A percentile compares a stretch with the other conserved stretches of the same genome.
phyloP scores from a whole-genome alignment of 2,329 filamentous ascomycete genomes.

The Metarhizium brunneum region DNA sequence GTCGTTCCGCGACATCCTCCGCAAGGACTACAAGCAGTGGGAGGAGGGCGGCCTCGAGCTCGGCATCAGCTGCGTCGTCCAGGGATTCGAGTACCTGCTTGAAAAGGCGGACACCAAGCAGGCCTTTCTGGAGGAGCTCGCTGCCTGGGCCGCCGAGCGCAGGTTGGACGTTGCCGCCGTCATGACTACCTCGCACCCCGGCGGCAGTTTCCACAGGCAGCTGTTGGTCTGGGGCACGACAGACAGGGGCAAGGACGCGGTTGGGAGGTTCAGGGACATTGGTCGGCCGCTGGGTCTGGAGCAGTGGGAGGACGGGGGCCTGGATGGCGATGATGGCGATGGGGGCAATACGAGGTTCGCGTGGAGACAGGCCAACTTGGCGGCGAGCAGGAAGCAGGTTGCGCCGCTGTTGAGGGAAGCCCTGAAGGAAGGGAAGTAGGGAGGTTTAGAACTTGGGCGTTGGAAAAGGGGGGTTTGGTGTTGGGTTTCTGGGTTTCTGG shows the following conservation, averaged over 20 bases:
- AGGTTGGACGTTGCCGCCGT: constrained; percentile 53
- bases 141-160: constrained; percentile 45
- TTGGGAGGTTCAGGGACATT: constrained; percentile 42
- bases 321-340: constrained; percentile 28
- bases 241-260: constrained; percentile 37
- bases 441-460: constrained; percentile 7
- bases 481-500: no score
- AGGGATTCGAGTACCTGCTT: constrained; percentile 51
- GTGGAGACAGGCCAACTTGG: constrained; percentile 58
- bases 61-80: constrained; percentile 59
- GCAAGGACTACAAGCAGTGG: constrained; percentile 85
- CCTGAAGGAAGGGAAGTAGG: constrained; percentile 23
- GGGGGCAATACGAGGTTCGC: constrained; percentile 41
- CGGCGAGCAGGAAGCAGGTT: constrained; percentile 59
- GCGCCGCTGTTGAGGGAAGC: constrained; percentile 55
- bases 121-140: constrained; percentile 38
- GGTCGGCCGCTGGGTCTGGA: constrained; percentile 43
- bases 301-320: constrained; percentile 38
- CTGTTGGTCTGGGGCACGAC: constrained; percentile 57
- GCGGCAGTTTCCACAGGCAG: constrained; percentile 53
- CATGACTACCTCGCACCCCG: constrained; percentile 57
- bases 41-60: constrained; percentile 44
- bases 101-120: constrained; percentile 37
- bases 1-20: constrained; percentile 55
- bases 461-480: background rate